Percentiles rank a stretch among this genome's conserved stretches.
phyloP scores from a whole-genome alignment of 164 flowering plant genomes.

The Vitis labrusca region DNA sequence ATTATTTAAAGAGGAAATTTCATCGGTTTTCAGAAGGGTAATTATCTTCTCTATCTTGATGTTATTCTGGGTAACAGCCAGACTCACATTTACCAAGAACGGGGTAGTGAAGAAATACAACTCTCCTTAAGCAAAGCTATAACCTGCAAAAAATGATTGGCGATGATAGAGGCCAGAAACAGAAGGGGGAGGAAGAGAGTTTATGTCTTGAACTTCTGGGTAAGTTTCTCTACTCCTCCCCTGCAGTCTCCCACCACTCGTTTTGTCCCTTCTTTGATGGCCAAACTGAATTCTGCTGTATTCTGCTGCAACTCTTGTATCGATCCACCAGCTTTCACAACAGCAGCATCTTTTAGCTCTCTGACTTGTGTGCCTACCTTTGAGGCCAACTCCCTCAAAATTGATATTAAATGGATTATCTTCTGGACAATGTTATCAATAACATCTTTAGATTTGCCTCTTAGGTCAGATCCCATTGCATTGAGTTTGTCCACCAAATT shows the following conservation, averaged over 20 bases:
- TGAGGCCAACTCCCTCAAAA: conserved; percentile 39
- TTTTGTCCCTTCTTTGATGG: conserved; percentile 59
- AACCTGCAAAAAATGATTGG: background rate
- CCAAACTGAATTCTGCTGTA: conserved; percentile 25
- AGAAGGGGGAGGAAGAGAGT: background rate
- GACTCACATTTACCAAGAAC: too few species aligned
- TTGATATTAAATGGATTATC: conserved; percentile 41
- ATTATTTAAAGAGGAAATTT: too few species aligned
- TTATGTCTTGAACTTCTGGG: conserved; percentile 81
- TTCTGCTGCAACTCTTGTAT: conserved; percentile 43
- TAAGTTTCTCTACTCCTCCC: conserved; percentile 74
- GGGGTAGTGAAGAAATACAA: too few species aligned
- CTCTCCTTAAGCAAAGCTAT: background rate
- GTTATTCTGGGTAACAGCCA: too few species aligned
- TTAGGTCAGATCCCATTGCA: conserved; percentile 53
- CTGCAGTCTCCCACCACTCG: conserved; percentile 74
- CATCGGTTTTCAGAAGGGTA: too few species aligned
- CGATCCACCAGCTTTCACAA: conserved; percentile 38
- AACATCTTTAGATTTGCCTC: conserved; percentile 48
- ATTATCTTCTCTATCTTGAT: too few species aligned
- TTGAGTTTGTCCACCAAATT: conserved; percentile 65
- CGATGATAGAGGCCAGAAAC: background rate
- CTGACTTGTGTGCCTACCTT: conserved; percentile 20
- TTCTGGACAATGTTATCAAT: conserved; percentile 58
- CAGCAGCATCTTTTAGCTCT: conserved; percentile 42